Conservation (phyloP, 2,329 filamentous ascomycete genomes). For the Penicillium sp. region DNA sequence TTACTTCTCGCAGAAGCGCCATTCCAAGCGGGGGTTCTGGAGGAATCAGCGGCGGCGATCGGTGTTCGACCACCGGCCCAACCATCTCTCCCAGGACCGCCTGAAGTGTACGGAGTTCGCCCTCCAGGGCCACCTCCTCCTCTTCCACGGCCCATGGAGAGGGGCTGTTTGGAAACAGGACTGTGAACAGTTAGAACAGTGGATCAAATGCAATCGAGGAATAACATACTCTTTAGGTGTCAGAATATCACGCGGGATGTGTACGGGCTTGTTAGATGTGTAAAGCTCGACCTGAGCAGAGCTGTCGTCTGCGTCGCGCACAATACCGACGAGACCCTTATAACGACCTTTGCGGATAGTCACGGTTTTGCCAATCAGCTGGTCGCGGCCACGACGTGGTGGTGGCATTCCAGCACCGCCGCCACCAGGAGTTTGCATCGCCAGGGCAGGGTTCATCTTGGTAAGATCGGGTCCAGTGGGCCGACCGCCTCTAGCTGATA, state of each 20-base stretch:
- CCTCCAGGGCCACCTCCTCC: slow-evolving; percentile 27
- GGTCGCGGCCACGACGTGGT: slow-evolving; percentile 73
- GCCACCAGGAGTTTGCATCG: slow-evolving; percentile 61
- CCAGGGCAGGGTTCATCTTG: slow-evolving; percentile 88
- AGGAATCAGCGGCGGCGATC: slow-evolving; percentile 57
- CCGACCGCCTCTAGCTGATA: slow-evolving; percentile 90
- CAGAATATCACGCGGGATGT: slow-evolving; percentile 76
- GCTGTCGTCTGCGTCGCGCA: slow-evolving; percentile 87
- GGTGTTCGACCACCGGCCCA: slow-evolving; percentile 71
- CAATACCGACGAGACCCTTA: slow-evolving; percentile 90
- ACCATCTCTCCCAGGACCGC: slow-evolving; percentile 46
- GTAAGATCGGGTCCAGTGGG: slow-evolving; percentile 74
- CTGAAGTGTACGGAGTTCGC: slow-evolving; percentile 49
- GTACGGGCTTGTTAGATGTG: slow-evolving; percentile 88
- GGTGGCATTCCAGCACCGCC: slow-evolving; percentile 59
- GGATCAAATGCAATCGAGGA: neutral
- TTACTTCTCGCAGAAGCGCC: slow-evolving; percentile 59
- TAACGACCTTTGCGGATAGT: slow-evolving; percentile 82
- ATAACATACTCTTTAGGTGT: slow-evolving; percentile 72
- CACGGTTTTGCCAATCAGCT: slow-evolving; percentile 85
- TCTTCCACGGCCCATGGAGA: slow-evolving; percentile 62
- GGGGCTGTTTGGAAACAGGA: slow-evolving; percentile 69
- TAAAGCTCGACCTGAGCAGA: slow-evolving; percentile 89
- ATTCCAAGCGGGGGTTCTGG: slow-evolving; percentile 76
- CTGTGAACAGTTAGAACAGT: slow-evolving; percentile 25